phyloP scores from a whole-genome alignment of 306 rosid species.

The Cucumis sativus region Cucumber_9930_V3 NC_026657.2:22876501-22877000 shows the following conservation, averaged over 20 bases:
- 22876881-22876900: conserved; percentile 55
- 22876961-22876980: conserved; percentile 55
- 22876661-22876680: not conserved
- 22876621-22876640: not conserved
- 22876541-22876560: not conserved
- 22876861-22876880: not conserved
- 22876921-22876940: conserved; percentile 71
- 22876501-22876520: not conserved
- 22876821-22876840: not conserved
- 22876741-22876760: not conserved
- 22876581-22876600: not conserved
- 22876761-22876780: not conserved
- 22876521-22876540: not conserved
- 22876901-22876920: conserved; percentile 58
- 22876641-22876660: not conserved
- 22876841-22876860: not conserved
- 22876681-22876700: not conserved
- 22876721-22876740: not conserved
- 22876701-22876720: not conserved
- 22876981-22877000: conserved; percentile 64
- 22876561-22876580: not conserved
- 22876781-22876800: not conserved
- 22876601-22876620: not conserved
- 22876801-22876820: not conserved
- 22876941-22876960: conserved; percentile 40